Base-by-base conservation (phyloP, 1,139 yeast genomes). In the Pichia sp. region DNA sequence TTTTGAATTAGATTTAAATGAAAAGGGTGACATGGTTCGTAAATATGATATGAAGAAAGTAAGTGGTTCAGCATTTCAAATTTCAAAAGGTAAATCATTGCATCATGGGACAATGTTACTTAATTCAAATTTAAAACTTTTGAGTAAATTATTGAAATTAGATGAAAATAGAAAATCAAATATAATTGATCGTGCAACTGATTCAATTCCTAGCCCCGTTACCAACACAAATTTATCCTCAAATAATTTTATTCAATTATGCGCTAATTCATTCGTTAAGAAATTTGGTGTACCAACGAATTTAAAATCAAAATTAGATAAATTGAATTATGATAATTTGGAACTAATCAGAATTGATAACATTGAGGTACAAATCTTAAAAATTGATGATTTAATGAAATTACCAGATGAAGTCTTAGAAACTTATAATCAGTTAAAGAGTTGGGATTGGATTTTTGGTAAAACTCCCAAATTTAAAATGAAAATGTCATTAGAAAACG, bases 81-180 rank as follows among this genome's bases (percentile, higher is more conserved):
- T 94, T 22, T 80, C 95, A 10, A 76, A 77, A 42, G 94, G 95
- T 0, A 80, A 79, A 54, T 82, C 96, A 3, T 84, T 90, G 54
- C 98, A 94, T 61, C 99, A 94, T 65, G 98, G 97, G 0, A 94
- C 99, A 0, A 87, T 94, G 97, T 69, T 94, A 11, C 67, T 94
- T 22, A 68, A 76, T 45, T 81, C 95, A 47, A 69, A 80, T 40
- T 65, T 94, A 29, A 72, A 71, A 26, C 65, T 72, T 1, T 68
- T 92, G 49, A 69, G 80, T 2, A 69, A 77, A 27, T 60, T 87
- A 11, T 67, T 92, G 47, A 74, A 74, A 34, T 20, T 62, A 6
- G 41, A 56, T 8, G 31, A 35, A 1, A 31, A 32, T 3, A 52
- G 62, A 35, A 46, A 42, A 28, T 37, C 40, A 0, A 30, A 58